Base-by-base conservation (phyloP, 768 basidiomycete species). In the Boletus sp. region DNA sequence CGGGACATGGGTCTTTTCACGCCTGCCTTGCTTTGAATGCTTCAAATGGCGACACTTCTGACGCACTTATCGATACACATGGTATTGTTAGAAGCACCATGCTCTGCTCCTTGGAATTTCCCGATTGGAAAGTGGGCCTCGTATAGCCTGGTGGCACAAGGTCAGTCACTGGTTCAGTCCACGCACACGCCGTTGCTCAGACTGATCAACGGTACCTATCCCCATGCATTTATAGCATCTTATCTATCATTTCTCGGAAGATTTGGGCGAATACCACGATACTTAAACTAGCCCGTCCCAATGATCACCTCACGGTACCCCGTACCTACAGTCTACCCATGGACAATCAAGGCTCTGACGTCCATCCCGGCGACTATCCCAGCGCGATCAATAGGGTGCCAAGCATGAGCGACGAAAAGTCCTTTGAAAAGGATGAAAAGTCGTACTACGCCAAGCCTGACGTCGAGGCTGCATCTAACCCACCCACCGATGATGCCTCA, bases 361-460 rank as follows among this genome's bases (percentile, higher is more conserved):
- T 40, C 24, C 44, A 46, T 29, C 33, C 46, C 7, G 39, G 59
- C 24, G 17, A 30, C 10, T 5, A 32, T 36, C 42, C 37, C 30
- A 24, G 58, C 14, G 14, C 33, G 29, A 12, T 50, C 15, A 48
- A 54, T 39, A 46, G n/a, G 33, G 12, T 30, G 0, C 24, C 57
- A 41, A 44, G 49, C 49, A 7, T n/a, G 7, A 48, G 3, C 46
- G 44, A 55, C 10, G 52, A 60, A 32, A 54, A 63, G 20, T 55
- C 47, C 12, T 35, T 50, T 1, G 40, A 57, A n/a, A 57, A 57
- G 10, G 39, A 61, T 36, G 48, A 52, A 39, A 59, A 61, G 39
- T 45, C 20, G 5, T 58, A 62, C 30, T 69, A 64, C 37, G 49
- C 50, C 47, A 71, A 72, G 12, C 60, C 57, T 28, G 77, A 79